A percentile compares a stretch with the other conserved stretches of the same genome.
Conservation (phyloP, 805 yeast species). For the Sugiyamaella americana region DNA sequence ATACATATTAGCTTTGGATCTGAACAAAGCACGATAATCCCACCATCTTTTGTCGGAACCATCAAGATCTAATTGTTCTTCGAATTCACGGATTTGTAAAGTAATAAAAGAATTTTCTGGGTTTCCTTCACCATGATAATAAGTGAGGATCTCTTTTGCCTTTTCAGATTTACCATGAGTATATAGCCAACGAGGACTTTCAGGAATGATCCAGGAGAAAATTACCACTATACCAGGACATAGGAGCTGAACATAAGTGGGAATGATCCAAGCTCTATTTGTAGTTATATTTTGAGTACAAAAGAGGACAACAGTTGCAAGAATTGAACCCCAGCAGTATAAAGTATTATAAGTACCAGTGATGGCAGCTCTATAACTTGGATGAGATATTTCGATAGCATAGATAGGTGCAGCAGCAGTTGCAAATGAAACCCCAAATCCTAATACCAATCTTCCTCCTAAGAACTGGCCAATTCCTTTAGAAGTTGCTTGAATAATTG, state of each 20-base stretch:
- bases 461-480: conserved; percentile 8
- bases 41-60: conserved; percentile 20
- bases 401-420: conserved; percentile 14
- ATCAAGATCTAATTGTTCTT: conserved; percentile 15
- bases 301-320: conserved; percentile 15
- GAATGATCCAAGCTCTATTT: conserved; percentile 15
- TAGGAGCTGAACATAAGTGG: conserved; percentile 16
- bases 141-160: conserved; percentile 15
- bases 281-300: conserved; percentile 6
- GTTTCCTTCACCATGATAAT: conserved; percentile 19
- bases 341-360: conserved; percentile 18
- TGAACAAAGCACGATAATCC: conserved; percentile 21
- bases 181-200: conserved; percentile 23
- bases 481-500: conserved; percentile 10
- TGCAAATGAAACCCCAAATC: conserved; percentile 13
- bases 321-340: conserved; percentile 18
- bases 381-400: conserved; percentile 14
- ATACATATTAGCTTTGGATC: conserved; percentile 14
- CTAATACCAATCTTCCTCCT: conserved; percentile 13
- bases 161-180: conserved; percentile 15
- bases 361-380: conserved; percentile 15
- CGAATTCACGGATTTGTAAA: conserved; percentile 19
- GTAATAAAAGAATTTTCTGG: conserved; percentile 13
- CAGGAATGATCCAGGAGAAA: conserved; percentile 16
- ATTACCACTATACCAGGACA: conserved; percentile 14